Evolutionary conservation across 2,329 filamentous ascomycete genomes (phyloP), one percentile per base, ranked within the genome.

Genomic region (Pezicula neosporulosa): DNA sequence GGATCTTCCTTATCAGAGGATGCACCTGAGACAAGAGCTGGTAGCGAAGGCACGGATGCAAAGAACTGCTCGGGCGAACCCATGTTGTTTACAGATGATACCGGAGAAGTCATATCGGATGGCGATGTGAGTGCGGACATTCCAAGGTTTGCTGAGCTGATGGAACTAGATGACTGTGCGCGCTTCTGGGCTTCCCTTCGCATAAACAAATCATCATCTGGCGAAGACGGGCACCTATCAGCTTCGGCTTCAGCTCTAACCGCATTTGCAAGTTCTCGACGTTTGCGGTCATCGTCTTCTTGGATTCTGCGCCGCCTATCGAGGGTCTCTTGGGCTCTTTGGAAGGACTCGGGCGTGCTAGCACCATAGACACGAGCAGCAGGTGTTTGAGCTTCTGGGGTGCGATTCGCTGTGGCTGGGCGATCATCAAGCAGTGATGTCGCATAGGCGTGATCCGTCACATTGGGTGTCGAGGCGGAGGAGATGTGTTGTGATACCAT

Each of bases 1-100:
- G 78, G 70, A 57, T 85, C 83, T 1, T 79, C 81, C 13, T 81
- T 86, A 9, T 85, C 76, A 2, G 83, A 86, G 60, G 82, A 85
- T 8, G 82, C 80, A 10, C 82, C 80, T 51, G 82, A 86, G 10
- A 86, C 71, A 7, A 86, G 69, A 6, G 82, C 82, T 10, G 83
- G 83, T 3, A 86, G 67, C 5, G 83, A 86, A 0, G 82, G 82
- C 48, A 86, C 82, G 3, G 82, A 86, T 50, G 80, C 80, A 63
- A 83, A 65, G 27, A 60, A 54, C 45, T 63, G 61, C 33, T 63
- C 63, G 13, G 52, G 55, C 13, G 62, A 85, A 3, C 71, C 72
- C 15, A 77, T 60, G 59, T 33, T 33, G 30, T 78, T 77, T 8
- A 74, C 70, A 6, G 77, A 76, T 3, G 74, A 71, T 1, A 70